Evolutionary conservation across 2,329 filamentous ascomycete species (phyloP).

Genomic region (Coniella lustricola): DNA sequence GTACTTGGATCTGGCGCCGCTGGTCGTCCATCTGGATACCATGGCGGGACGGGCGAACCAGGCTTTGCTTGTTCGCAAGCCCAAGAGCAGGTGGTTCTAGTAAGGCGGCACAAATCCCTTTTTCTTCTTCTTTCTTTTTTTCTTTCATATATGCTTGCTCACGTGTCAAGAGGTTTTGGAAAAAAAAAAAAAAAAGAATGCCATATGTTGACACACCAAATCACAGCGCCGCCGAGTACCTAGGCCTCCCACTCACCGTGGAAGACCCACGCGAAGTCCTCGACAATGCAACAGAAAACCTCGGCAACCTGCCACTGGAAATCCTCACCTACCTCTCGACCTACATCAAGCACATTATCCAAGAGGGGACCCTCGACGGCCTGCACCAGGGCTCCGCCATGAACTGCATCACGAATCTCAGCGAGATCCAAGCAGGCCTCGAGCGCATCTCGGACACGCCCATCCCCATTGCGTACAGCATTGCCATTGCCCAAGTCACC

Average conservation of each 20-base stretch:
- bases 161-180: too few species aligned
- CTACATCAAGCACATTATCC: constrained; percentile 56
- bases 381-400: constrained; percentile 51
- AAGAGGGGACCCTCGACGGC: constrained; percentile 46
- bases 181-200: too few species aligned
- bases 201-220: not conserved
- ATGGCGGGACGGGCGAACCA: constrained; percentile 55
- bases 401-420: constrained; percentile 38
- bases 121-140: not conserved
- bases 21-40: constrained; percentile 67
- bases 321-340: constrained; percentile 66
- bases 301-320: constrained; percentile 79
- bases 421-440: constrained; percentile 64
- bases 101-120: not conserved
- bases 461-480: constrained; percentile 74
- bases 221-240: constrained; percentile 52
- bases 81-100: constrained; percentile 27
- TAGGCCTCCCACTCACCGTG: constrained; percentile 69
- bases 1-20: constrained; percentile 65
- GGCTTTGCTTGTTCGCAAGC: constrained; percentile 26
- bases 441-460: constrained; percentile 79
- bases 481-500: constrained; percentile 79
- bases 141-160: not conserved
- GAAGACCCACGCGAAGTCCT: constrained; percentile 73
- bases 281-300: constrained; percentile 63